Percentiles rank a stretch among this genome's conserved stretches.
Conservation (phyloP, 495 filamentous ascomycete genomes). For the Hypoxylon fragiforme region DNA sequence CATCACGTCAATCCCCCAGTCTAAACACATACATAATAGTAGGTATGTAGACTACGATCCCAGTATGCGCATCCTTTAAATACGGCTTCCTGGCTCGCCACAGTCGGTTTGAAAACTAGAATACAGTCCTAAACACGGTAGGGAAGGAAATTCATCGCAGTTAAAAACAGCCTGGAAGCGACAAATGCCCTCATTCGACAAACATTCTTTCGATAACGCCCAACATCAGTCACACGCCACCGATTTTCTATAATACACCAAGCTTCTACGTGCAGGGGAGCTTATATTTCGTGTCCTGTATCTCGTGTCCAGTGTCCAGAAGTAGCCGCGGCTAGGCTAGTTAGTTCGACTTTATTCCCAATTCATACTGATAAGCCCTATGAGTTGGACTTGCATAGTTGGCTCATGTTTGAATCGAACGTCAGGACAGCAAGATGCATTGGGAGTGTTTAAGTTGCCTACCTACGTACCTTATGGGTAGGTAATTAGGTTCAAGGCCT, state of each 20-base stretch:
- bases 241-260: not conserved
- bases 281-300: not conserved
- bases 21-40: too few relatives aligned
- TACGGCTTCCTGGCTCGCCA: slow-evolving; percentile 2
- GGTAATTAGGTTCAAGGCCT: slow-evolving; percentile 27
- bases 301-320: slow-evolving; percentile 1
- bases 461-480: too few relatives aligned
- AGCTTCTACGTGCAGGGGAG: not conserved
- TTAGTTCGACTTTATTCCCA: not conserved
- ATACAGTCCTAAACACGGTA: slow-evolving; percentile 15
- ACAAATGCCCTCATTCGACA: not conserved
- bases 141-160: not conserved
- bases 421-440: slow-evolving; percentile 12
- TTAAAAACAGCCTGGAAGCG: not conserved
- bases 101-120: slow-evolving; percentile 5
- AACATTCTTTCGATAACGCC: not conserved
- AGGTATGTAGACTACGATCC: not conserved
- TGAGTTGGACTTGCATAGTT: slow-evolving; percentile 11
- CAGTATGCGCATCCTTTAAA: not conserved
- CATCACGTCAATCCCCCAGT: slow-evolving; percentile 3
- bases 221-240: not conserved
- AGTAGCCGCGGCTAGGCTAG: slow-evolving; percentile 8
- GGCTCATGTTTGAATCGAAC: slow-evolving; percentile 19
- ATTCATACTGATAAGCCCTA: not conserved
- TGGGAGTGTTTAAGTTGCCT: slow-evolving; percentile 14